A percentile compares a stretch with the other conserved stretches of the same genome.
These are phyloP conservation scores for Omphalotus guepiniiformis DNA, from an alignment of 768 basidiomycete species.

Conservation along the genomic window DNA sequence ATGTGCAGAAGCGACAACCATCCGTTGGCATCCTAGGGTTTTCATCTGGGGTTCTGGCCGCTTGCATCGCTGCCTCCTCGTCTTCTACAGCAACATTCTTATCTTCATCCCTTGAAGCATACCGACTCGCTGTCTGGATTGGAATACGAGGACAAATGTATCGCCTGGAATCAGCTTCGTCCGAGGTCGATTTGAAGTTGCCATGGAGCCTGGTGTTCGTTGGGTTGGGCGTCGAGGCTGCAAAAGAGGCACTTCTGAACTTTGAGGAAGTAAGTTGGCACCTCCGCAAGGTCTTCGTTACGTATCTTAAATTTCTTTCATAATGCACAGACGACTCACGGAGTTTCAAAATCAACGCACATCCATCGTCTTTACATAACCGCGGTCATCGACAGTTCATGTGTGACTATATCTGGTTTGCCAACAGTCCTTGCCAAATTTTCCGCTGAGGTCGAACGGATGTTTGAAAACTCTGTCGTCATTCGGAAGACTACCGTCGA, in stretches of 20 bases:
- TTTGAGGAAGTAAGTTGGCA: slow-evolving; percentile 11
- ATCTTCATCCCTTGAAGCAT: slow-evolving; percentile 30
- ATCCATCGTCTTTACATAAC: slow-evolving; percentile 39
- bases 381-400: slow-evolving; percentile 42
- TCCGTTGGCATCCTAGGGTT: slow-evolving; percentile 38
- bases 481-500: slow-evolving; percentile 43
- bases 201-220: slow-evolving; percentile 47
- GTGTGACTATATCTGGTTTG: slow-evolving; percentile 54
- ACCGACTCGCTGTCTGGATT: slow-evolving; percentile 40
- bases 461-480: slow-evolving; percentile 15
- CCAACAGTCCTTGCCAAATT: slow-evolving; percentile 48
- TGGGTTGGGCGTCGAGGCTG: slow-evolving; percentile 19
- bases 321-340: not conserved
- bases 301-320: slow-evolving; percentile 1
- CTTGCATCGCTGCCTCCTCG: slow-evolving; percentile 39
- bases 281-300: not conserved
- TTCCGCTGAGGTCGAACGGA: slow-evolving; percentile 29
- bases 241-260: slow-evolving; percentile 16
- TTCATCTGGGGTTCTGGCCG: slow-evolving; percentile 42
- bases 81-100: slow-evolving; percentile 28
- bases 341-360: slow-evolving; percentile 6
- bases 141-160: slow-evolving; percentile 35
- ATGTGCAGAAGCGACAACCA: slow-evolving; percentile 30
- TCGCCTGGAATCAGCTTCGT: slow-evolving; percentile 15
- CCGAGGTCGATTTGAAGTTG: slow-evolving; percentile 16